Conservation (phyloP, 2,329 filamentous ascomycete genomes). For the Microsporum canis region DNA sequence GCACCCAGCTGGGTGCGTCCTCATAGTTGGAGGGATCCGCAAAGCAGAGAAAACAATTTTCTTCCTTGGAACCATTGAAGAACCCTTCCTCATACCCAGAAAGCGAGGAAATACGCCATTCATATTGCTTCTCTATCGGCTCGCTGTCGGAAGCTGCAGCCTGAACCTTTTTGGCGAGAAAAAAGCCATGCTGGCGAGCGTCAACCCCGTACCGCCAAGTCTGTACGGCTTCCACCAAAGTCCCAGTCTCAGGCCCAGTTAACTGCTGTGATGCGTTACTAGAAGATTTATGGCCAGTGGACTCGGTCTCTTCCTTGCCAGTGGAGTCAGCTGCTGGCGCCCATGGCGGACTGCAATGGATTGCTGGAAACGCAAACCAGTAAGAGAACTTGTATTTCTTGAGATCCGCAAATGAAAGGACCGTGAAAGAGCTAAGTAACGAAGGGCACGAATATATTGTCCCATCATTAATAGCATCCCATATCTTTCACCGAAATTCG, state of each 20-base stretch:
- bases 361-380: constrained; percentile 90
- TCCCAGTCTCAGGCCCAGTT: constrained; percentile 57
- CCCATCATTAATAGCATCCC: constrained; percentile 94
- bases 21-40: constrained; percentile 86
- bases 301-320: constrained; percentile 2
- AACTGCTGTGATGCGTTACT: constrained; percentile 34
- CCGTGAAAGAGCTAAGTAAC: constrained; percentile 74
- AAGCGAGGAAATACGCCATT: constrained; percentile 68
- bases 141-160: background rate
- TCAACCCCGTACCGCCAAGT: constrained; percentile 81
- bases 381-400: constrained; percentile 98
- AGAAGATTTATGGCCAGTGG: constrained; percentile 15
- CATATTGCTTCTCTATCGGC: constrained; percentile 33
- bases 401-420: constrained; percentile 86
- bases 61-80: constrained; percentile 59
- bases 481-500: constrained; percentile 52
- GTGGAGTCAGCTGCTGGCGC: constrained; percentile 30
- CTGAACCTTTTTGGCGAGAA: constrained; percentile 70
- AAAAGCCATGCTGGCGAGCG: constrained; percentile 81
- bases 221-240: constrained; percentile 69
- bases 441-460: constrained; percentile 94
- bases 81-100: constrained; percentile 76
- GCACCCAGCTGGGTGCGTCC: constrained; percentile 79
- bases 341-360: constrained; percentile 84
- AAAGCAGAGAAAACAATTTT: constrained; percentile 75